These are phyloP conservation scores for Elaeis oleifera DNA, from an alignment of 202 grass and related monocot genomes.

Conservation along the genomic window DNA sequence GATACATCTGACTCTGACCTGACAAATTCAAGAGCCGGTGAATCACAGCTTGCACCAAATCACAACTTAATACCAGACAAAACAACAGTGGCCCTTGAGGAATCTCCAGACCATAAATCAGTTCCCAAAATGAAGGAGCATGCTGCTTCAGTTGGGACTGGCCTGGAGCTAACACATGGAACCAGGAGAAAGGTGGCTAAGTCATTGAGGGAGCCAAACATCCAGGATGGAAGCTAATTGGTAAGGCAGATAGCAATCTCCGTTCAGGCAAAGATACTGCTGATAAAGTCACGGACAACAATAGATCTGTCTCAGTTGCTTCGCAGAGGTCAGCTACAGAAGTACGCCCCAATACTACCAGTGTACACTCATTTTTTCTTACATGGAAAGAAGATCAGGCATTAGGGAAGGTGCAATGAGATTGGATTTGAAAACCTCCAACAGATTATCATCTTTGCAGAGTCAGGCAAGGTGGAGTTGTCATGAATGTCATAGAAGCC, in stretches of 20 bases:
- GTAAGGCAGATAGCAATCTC: conserved; percentile 20
- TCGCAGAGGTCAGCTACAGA: conserved; percentile 14
- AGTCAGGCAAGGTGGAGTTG: conserved; percentile 14
- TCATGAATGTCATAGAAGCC: too few species aligned
- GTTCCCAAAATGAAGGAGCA: conserved; percentile 52
- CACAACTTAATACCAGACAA: conserved; percentile 32
- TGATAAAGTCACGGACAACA: conserved; percentile 24
- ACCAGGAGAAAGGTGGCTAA: conserved; percentile 25
- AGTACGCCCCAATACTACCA: conserved; percentile 1
- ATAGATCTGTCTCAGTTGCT: conserved; percentile 41
- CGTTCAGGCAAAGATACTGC: conserved; percentile 29
- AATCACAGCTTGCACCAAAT: conserved; percentile 27
- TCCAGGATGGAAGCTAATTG: conserved; percentile 21
- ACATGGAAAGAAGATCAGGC: conserved; percentile 36
- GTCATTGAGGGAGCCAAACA: conserved; percentile 26
- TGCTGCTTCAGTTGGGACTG: conserved; percentile 30
- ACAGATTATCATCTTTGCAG: conserved; percentile 22
- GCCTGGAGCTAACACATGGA: conserved; percentile 33
- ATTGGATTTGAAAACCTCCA: conserved; percentile 35
- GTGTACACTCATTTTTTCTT: conserved; percentile 36
- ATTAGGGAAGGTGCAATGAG: conserved; percentile 38
- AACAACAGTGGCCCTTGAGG: conserved; percentile 27
- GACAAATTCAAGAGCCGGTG: conserved; percentile 29
- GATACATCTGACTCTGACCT: conserved; percentile 12
- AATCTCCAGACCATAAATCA: conserved; percentile 25